A percentile compares a stretch with the other conserved stretches of the same genome.
Conservation (phyloP, 306 rosid genomes). For the Benincasa hispida region DNA sequence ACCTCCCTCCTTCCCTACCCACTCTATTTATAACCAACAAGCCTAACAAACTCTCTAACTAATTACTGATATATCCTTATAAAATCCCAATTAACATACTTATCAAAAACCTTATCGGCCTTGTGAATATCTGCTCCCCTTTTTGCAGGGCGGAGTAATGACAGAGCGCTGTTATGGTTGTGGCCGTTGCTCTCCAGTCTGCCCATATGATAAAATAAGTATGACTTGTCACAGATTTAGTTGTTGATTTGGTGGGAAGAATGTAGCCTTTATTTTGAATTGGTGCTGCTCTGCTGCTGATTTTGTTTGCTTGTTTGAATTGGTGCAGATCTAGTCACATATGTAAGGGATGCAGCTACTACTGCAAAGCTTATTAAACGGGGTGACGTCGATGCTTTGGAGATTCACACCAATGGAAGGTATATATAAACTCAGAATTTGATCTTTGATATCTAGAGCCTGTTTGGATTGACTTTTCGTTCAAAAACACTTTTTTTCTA, state of each 20-base stretch:
- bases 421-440: conserved; percentile 17
- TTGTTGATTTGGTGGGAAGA: background rate
- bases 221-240: conserved; percentile 1
- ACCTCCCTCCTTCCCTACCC: no score
- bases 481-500: no score
- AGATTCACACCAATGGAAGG: conserved; percentile 91
- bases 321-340: conserved; percentile 49
- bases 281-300: background rate
- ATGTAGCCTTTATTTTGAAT: background rate
- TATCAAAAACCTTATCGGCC: background rate
- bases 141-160: conserved; percentile 71
- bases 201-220: conserved; percentile 93
- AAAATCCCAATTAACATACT: background rate
- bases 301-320: conserved; percentile 3
- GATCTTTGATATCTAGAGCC: no score
- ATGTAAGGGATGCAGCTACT: conserved; percentile 52
- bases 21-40: no score
- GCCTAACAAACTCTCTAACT: no score
- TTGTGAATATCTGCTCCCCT: background rate
- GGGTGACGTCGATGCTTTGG: conserved; percentile 66
- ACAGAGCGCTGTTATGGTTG: conserved; percentile 94
- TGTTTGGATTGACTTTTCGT: no score
- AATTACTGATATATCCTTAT: no score
- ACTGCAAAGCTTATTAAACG: conserved; percentile 51
- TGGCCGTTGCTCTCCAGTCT: conserved; percentile 89